Percentiles rank a stretch among this genome's conserved stretches.
These are phyloP conservation scores for Russula emetica DNA, from an alignment of 768 basidiomycete genomes.

Conservation along the genomic window DNA sequence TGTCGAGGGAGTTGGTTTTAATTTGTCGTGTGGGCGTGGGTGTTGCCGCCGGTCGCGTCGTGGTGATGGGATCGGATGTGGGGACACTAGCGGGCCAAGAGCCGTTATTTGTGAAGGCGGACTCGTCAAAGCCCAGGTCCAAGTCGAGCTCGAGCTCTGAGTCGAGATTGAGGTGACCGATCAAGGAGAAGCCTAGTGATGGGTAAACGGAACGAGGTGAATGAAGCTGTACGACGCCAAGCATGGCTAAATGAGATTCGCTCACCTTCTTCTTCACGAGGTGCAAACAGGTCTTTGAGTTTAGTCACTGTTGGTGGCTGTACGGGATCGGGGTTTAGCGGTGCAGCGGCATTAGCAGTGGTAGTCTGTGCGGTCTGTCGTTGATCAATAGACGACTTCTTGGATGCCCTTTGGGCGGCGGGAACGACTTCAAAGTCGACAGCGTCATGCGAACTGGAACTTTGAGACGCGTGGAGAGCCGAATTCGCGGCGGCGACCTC, in stretches of 20 bases:
- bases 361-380: background rate
- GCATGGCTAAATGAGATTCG: slow-evolving; percentile 31
- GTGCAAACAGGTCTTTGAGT: slow-evolving; percentile 72
- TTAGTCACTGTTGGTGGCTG: slow-evolving; percentile 29
- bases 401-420: slow-evolving; percentile 1
- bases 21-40: background rate
- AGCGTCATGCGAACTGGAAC: slow-evolving; percentile 31
- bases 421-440: slow-evolving; percentile 25
- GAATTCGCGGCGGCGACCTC: slow-evolving; percentile 32
- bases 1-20: slow-evolving; percentile 8
- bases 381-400: background rate
- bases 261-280: slow-evolving; percentile 62
- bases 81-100: background rate
- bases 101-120: background rate
- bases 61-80: background rate
- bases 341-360: background rate
- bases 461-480: slow-evolving; percentile 17
- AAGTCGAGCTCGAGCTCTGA: slow-evolving; percentile 58
- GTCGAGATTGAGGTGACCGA: slow-evolving; percentile 70
- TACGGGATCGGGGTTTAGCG: background rate
- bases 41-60: background rate
- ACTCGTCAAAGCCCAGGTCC: slow-evolving; percentile 33
- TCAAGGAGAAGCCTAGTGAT: slow-evolving; percentile 67
- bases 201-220: background rate
- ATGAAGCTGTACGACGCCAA: background rate